These are phyloP conservation scores for Leptographium procerum DNA, from an alignment of 2,329 filamentous ascomycete genomes.

Conservation along the genomic window DNA sequence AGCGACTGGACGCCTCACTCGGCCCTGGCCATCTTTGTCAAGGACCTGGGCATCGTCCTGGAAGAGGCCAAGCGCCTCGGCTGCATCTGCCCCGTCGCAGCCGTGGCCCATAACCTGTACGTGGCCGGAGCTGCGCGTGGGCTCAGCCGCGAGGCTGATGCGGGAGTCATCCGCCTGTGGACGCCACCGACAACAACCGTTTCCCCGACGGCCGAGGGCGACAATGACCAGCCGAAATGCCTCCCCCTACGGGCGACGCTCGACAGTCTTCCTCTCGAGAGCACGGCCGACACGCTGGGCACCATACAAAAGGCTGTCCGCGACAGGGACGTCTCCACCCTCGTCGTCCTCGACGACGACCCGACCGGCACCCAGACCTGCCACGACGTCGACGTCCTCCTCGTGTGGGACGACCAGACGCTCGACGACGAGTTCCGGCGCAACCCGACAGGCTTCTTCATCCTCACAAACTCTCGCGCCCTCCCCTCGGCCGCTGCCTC, in stretches of 20 bases:
- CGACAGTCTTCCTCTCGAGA: background rate
- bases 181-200: too few relatives aligned
- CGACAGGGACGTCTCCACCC: conserved; percentile 17
- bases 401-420: conserved; percentile 36
- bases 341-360: conserved; percentile 40
- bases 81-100: conserved; percentile 18
- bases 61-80: conserved; percentile 20
- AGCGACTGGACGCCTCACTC: conserved; percentile 20
- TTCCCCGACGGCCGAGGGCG: too few relatives aligned
- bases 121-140: conserved; percentile 21
- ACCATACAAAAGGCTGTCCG: background rate
- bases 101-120: conserved; percentile 21
- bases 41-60: conserved; percentile 22
- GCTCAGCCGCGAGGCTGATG: conserved; percentile 22
- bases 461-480: conserved; percentile 48
- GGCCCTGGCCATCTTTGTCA: conserved; percentile 24
- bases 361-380: conserved; percentile 53
- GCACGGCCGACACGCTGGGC: background rate
- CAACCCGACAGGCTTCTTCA: conserved; percentile 40
- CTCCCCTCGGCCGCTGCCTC: conserved; percentile 36
- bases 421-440: conserved; percentile 32
- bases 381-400: conserved; percentile 43
- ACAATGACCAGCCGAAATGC: background rate
- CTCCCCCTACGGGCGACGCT: background rate
- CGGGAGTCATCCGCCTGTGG: conserved; percentile 24